Percentiles rank a stretch among this genome's conserved stretches.
phyloP scores from a whole-genome alignment of 768 basidiomycete genomes.

The Tylopilus cervinicoccineus region DNA sequence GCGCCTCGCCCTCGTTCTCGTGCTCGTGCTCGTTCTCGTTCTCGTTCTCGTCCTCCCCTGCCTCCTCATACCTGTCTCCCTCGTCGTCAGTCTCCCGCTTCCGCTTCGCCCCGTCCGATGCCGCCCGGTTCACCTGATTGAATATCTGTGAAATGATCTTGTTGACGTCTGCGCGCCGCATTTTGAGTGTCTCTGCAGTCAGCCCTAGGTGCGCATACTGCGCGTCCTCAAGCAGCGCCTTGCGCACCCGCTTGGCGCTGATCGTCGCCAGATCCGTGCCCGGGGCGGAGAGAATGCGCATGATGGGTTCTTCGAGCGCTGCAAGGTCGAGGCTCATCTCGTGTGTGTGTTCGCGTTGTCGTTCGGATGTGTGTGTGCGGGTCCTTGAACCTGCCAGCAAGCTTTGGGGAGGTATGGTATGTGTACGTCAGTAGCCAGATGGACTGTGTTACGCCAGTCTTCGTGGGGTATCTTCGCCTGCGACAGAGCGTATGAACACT shows the following conservation, averaged over 20 bases:
- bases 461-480: background rate
- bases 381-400: too few relatives aligned
- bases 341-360: too few relatives aligned
- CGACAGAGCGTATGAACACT: background rate
- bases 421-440: background rate
- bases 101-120: conserved; percentile 24
- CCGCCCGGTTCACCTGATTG: conserved; percentile 47
- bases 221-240: conserved; percentile 51
- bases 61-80: too few relatives aligned
- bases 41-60: conserved; percentile 28
- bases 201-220: conserved; percentile 39
- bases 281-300: conserved; percentile 69
- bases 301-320: conserved; percentile 58
- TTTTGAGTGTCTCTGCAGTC: conserved; percentile 58
- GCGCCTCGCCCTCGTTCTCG: conserved; percentile 15
- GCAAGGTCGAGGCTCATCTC: conserved; percentile 51
- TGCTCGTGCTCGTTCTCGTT: conserved; percentile 11
- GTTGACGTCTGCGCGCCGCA: conserved; percentile 67
- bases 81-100: too few relatives aligned
- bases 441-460: too few relatives aligned
- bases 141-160: conserved; percentile 63
- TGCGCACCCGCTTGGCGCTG: conserved; percentile 86
- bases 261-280: conserved; percentile 75
- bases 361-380: too few relatives aligned
- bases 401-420: too few relatives aligned